Evolutionary conservation across 2,329 filamentous ascomycete genomes (phyloP).

Genomic region (Penicillium sp.): DNA sequence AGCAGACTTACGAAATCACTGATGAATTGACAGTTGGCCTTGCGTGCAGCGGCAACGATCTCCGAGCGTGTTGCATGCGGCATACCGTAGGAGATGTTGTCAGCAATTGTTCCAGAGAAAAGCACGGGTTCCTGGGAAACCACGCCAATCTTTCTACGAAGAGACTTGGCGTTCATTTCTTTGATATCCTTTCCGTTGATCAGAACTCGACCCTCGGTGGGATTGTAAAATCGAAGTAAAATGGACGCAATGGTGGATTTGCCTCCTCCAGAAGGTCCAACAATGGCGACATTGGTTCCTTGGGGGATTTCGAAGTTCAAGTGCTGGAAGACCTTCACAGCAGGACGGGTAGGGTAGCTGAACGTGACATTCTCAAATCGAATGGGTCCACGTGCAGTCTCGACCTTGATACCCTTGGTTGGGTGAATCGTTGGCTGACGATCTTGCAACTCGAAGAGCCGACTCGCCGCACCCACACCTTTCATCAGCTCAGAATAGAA

Average conservation of each 20-base stretch:
- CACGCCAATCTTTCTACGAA: slow-evolving; percentile 88
- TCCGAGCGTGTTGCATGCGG: slow-evolving; percentile 75
- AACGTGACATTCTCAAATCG: slow-evolving; percentile 83
- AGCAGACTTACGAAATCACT: slow-evolving; percentile 70
- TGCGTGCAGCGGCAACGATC: slow-evolving; percentile 80
- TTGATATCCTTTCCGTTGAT: slow-evolving; percentile 84
- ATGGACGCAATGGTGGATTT: slow-evolving; percentile 96
- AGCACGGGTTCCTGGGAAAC: slow-evolving; percentile 95
- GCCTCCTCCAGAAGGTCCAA: slow-evolving; percentile 91
- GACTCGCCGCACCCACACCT: slow-evolving; percentile 92
- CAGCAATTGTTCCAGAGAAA: slow-evolving; percentile 72
- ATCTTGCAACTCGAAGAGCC: slow-evolving; percentile 93
- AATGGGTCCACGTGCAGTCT: slow-evolving; percentile 83
- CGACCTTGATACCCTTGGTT: slow-evolving; percentile 75
- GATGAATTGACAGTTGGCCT: slow-evolving; percentile 96
- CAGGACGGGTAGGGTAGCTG: slow-evolving; percentile 89
- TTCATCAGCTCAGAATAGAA: slow-evolving; percentile 99
- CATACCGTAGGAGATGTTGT: slow-evolving; percentile 89
- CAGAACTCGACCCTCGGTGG: slow-evolving; percentile 71
- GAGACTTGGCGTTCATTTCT: slow-evolving; percentile 86
- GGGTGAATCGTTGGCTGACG: slow-evolving; percentile 81
- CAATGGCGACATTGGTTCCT: slow-evolving; percentile 92
- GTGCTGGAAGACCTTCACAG: slow-evolving; percentile 85
- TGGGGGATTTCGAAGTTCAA: slow-evolving; percentile 88
- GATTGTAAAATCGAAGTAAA: slow-evolving; percentile 85